A percentile compares a stretch with the other conserved stretches of the same genome.
These are phyloP conservation scores for Candida michaelii DNA, from an alignment of 805 yeast genomes.

Conservation along the genomic window DNA sequence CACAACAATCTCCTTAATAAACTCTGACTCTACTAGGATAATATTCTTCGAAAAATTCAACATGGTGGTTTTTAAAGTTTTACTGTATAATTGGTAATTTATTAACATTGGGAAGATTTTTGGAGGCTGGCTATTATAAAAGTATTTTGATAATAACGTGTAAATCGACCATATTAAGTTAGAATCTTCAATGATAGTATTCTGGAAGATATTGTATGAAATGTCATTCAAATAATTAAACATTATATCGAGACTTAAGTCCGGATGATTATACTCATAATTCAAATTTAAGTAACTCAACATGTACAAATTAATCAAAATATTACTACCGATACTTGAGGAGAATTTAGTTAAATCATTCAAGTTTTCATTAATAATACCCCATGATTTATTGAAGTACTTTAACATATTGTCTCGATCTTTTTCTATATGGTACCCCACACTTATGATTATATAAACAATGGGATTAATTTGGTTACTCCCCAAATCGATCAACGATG, in stretches of 20 bases:
- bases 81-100: slow-evolving; percentile 14
- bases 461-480: slow-evolving; percentile 35
- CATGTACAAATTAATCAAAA: slow-evolving; percentile 47
- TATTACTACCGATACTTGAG: slow-evolving; percentile 17
- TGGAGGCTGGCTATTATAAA: slow-evolving; percentile 41
- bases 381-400: slow-evolving; percentile 47
- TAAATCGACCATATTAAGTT: slow-evolving; percentile 51
- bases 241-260: slow-evolving; percentile 43
- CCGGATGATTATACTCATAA: slow-evolving; percentile 28
- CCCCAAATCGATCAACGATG: slow-evolving; percentile 12
- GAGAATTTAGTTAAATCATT: neutral
- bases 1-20: slow-evolving; percentile 26
- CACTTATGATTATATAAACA: slow-evolving; percentile 43
- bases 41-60: slow-evolving; percentile 25
- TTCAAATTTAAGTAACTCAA: slow-evolving; percentile 44
- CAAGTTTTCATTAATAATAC: neutral
- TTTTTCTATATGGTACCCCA: slow-evolving; percentile 36
- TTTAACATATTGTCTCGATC: slow-evolving; percentile 31
- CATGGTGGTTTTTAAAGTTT: slow-evolving; percentile 20
- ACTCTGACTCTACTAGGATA: slow-evolving; percentile 20
- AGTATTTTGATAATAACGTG: slow-evolving; percentile 44
- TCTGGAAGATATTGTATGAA: slow-evolving; percentile 28
- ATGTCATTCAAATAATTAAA: slow-evolving; percentile 52
- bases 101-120: slow-evolving; percentile 25
- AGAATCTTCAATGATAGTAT: slow-evolving; percentile 16